Evolutionary conservation across 495 filamentous ascomycete species (phyloP), one percentile per base, ranked within the genome.

Genomic region (Hypoxylon perforatum): DNA sequence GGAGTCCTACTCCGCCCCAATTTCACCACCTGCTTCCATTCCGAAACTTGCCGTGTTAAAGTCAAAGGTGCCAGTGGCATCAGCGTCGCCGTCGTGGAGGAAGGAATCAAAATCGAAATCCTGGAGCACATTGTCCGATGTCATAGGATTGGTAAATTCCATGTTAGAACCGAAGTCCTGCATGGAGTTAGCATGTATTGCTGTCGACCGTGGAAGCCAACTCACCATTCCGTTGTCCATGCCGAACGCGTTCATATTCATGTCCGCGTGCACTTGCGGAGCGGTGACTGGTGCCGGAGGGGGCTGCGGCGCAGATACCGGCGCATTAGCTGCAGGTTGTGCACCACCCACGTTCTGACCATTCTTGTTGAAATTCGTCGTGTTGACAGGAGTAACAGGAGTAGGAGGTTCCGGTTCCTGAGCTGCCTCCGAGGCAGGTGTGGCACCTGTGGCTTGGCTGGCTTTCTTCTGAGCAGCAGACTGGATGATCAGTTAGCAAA

Each of bases 41-140:
- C 66, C 70, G 63, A 83, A 80, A 23, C 45, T 54, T 25, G 73
- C 66, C 15, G 73, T 46, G 47, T 74, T 74, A 50, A 87, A 85
- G 74, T 81, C 78, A 54, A 85, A 86, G 0, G 39, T 48, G 25
- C 65, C 60, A 28, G 25, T 28, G 5, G 73, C 71, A 28, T 77
- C 82, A n/a, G 61, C 75, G 25, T 73, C 75, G 49, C 69, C 73
- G 58, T 85, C 81, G 25, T 86, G 80, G n/a, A 98, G 80, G 85
- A 97, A 98, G 0, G 91, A 92, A 76, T 98, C 94, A 75, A 98
- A 98, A 76, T 98, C 94, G 67, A 98, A 98, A 69, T 91, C 91
- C 72, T 92, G 90, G 48, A 98, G 80, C n/a, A 96, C 89, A 74
- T 94, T 85, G 45, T 80, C 79, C 25, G 83, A 86, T 54, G 86